Evolutionary conservation across 257 asterid species (phyloP).

Genomic region (Handroanthus guayacan): DNA sequence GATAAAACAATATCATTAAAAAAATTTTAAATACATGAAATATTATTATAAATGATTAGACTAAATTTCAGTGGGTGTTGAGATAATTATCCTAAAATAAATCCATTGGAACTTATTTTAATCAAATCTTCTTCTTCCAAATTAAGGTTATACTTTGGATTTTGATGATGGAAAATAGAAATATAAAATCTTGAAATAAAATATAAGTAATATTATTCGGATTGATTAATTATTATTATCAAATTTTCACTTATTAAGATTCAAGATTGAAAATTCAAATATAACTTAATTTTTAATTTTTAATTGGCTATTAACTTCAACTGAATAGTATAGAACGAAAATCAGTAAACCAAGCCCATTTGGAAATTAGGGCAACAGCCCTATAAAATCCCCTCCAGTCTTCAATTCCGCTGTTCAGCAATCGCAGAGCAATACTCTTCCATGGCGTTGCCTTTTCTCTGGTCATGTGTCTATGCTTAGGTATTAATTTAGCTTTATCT

Average conservation of each 20-base stretch:
- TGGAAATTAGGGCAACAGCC: conserved; percentile 23
- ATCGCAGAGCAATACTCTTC: not conserved
- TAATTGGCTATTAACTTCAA: not conserved
- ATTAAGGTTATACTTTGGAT: not conserved
- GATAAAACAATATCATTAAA: too few species aligned
- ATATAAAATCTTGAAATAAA: too few species aligned
- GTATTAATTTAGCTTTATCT: not conserved
- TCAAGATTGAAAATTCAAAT: not conserved
- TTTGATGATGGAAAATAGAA: too few species aligned
- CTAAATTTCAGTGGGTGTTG: too few species aligned
- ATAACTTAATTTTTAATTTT: not conserved
- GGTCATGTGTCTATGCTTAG: not conserved
- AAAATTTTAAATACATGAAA: too few species aligned
- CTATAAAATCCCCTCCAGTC: not conserved
- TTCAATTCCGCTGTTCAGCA: not conserved
- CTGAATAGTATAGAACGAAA: not conserved
- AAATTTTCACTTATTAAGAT: not conserved
- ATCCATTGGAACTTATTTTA: not conserved
- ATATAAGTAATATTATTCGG: not conserved
- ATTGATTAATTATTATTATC: not conserved
- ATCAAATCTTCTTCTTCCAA: not conserved
- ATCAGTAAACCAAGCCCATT: not conserved
- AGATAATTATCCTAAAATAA: too few species aligned
- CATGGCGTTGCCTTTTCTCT: not conserved
- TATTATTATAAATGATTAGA: too few species aligned